A percentile compares a stretch with the other conserved stretches of the same genome.
Evolutionary conservation across 192 early-diverging fungal species (phyloP).

Genomic region (Coemansia sp.): DNA sequence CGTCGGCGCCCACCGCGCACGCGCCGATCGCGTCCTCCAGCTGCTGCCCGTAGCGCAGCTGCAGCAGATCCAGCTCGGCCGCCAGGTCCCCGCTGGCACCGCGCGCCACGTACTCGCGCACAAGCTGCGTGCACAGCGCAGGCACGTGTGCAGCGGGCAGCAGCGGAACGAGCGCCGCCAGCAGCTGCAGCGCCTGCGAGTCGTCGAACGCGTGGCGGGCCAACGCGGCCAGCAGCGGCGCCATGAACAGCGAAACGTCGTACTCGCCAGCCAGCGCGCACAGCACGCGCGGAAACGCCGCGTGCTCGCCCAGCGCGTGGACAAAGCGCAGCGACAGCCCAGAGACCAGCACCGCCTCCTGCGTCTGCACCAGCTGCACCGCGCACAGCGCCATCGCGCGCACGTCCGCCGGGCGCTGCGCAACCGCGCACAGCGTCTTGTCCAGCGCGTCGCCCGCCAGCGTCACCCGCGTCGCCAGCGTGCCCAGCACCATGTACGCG

Average conservation of each 20-base stretch:
- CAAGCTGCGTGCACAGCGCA: constrained; percentile 20
- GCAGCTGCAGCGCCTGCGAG: constrained; percentile 2
- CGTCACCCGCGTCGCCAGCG: constrained; percentile 32
- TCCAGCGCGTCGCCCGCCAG: constrained; percentile 36
- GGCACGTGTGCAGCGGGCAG: constrained; percentile 10
- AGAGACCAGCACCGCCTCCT: constrained; percentile 11
- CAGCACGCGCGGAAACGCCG: constrained; percentile 8
- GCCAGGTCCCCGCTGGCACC: constrained; percentile 1
- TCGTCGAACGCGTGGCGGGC: constrained; percentile 11
- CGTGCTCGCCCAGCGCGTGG: constrained; percentile 5
- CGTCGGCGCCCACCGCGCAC: neutral
- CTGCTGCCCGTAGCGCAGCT: constrained; percentile 31
- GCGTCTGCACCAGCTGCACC: constrained; percentile 42
- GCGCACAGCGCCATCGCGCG: constrained; percentile 36
- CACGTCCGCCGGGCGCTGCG: constrained; percentile 15
- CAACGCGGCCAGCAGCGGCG: constrained; percentile 22
- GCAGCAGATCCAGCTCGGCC: constrained; percentile 14
- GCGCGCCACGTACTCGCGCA: constrained; percentile 16
- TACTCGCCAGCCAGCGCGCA: constrained; percentile 15
- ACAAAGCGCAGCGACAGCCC: constrained; percentile 11
- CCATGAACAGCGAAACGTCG: constrained; percentile 23
- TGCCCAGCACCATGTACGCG: constrained; percentile 41
- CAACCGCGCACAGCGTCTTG: constrained; percentile 27
- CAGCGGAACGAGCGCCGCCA: constrained; percentile 12
- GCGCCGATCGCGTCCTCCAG: constrained; percentile 34